Evolutionary conservation across 2,329 filamentous ascomycete genomes (phyloP).

Genomic region (Endothia cerciana): DNA sequence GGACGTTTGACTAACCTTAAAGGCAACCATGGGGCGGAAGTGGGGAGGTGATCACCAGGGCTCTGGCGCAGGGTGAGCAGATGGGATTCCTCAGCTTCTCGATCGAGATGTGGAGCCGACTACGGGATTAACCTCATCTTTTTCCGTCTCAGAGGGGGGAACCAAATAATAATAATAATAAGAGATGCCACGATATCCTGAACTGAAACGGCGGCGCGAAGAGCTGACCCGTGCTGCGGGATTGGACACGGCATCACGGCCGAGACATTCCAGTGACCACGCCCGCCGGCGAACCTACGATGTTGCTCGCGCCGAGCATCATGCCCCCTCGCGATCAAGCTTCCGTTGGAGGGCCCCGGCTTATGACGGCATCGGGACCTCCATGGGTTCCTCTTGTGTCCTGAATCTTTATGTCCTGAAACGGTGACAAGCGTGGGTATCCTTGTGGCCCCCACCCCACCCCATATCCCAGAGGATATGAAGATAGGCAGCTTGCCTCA

Average conservation of each 20-base stretch:
- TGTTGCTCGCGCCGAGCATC: not conserved
- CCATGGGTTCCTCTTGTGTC: not conserved
- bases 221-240: not conserved
- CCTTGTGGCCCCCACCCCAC: not conserved
- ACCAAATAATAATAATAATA: not conserved
- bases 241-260: too few relatives aligned
- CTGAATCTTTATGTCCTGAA: not conserved
- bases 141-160: not conserved
- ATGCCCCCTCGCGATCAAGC: too few relatives aligned
- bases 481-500: not conserved
- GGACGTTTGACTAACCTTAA: not conserved
- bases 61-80: not conserved
- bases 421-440: not conserved
- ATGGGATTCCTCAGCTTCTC: not conserved
- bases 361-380: not conserved
- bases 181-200: too few relatives aligned
- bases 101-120: constrained; percentile 4
- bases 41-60: too few relatives aligned
- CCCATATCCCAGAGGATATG: not conserved
- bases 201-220: too few relatives aligned
- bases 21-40: not conserved
- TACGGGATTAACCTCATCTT: not conserved
- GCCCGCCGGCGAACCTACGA: not conserved
- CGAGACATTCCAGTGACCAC: too few relatives aligned
- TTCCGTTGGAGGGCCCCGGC: not conserved